Percentiles rank a stretch among this genome's conserved stretches.
These are phyloP conservation scores for Elasticomyces elasticus DNA, from an alignment of 495 filamentous ascomycete species.

Conservation along the genomic window DNA sequence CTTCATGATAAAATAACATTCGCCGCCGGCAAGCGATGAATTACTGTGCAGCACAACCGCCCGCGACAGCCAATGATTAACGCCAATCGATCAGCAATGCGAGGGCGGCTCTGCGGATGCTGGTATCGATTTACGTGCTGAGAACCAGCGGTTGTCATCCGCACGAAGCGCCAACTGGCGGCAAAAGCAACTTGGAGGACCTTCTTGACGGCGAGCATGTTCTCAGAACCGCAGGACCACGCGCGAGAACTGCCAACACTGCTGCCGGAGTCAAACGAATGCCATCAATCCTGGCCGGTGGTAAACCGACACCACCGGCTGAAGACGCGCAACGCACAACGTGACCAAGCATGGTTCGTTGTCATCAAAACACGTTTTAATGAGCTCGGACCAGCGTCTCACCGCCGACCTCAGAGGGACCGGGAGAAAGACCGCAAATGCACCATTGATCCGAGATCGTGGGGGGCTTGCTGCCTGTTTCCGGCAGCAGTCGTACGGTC, in stretches of 20 bases:
- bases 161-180: too few relatives aligned
- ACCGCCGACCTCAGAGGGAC: neutral
- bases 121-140: neutral
- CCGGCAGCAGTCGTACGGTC: neutral
- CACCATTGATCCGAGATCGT: slow-evolving; percentile 3
- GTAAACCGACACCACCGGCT: neutral
- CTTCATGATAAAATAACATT: neutral
- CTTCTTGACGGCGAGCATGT: too few relatives aligned
- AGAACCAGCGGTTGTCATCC: too few relatives aligned
- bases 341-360: slow-evolving; percentile 2
- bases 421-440: neutral
- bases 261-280: too few relatives aligned
- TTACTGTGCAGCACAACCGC: too few relatives aligned
- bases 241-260: too few relatives aligned
- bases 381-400: slow-evolving; percentile 5
- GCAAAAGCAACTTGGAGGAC: too few relatives aligned
- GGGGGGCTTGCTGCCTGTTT: neutral
- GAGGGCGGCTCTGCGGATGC: neutral
- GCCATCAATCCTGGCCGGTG: too few relatives aligned
- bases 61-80: neutral
- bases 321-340: neutral
- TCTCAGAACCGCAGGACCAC: too few relatives aligned
- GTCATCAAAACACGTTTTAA: slow-evolving; percentile 8
- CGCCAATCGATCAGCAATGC: neutral
- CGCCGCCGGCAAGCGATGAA: neutral